These are phyloP conservation scores for Gossypium raimondii DNA, from an alignment of 345 rosid genomes.

Conservation along the genomic window DNA sequence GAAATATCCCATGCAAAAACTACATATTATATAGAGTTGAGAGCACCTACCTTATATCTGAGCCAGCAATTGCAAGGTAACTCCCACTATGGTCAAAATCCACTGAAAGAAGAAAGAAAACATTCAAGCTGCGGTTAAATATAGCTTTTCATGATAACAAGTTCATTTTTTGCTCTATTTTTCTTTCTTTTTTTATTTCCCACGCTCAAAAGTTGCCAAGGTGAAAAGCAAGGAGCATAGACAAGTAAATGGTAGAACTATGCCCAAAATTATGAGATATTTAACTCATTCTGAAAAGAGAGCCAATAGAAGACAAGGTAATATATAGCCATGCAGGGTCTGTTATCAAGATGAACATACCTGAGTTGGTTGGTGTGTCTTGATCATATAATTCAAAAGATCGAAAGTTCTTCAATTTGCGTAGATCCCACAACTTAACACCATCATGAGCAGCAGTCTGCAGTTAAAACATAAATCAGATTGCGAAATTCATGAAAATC, in stretches of 20 bases:
- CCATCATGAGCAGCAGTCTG: constrained; percentile 96
- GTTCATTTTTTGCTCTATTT: background rate
- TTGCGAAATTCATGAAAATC: background rate
- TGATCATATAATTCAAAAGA: constrained; percentile 56
- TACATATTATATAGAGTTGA: background rate
- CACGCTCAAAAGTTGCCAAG: background rate
- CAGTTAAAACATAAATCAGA: constrained; percentile 33
- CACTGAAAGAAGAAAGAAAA: constrained; percentile 46
- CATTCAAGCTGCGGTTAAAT: background rate
- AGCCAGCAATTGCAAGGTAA: constrained; percentile 80
- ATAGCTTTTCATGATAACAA: constrained; percentile 6
- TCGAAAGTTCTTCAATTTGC: constrained; percentile 88
- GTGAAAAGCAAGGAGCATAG: background rate
- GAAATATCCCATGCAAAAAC: background rate
- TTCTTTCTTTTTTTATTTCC: background rate
- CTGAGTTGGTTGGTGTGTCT: constrained; percentile 76
- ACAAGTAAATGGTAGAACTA: background rate
- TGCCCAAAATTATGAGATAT: background rate
- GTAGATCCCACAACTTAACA: constrained; percentile 95
- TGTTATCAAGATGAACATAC: constrained; percentile 31
- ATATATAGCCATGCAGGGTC: background rate
- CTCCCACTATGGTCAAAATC: constrained; percentile 89
- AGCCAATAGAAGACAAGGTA: background rate
- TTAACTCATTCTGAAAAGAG: background rate
- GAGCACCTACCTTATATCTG: constrained; percentile 64